A percentile compares a stretch with the other conserved stretches of the same genome.
phyloP scores from a whole-genome alignment of 106 monocot genomes.

The Narthecium ossifragum region DNA sequence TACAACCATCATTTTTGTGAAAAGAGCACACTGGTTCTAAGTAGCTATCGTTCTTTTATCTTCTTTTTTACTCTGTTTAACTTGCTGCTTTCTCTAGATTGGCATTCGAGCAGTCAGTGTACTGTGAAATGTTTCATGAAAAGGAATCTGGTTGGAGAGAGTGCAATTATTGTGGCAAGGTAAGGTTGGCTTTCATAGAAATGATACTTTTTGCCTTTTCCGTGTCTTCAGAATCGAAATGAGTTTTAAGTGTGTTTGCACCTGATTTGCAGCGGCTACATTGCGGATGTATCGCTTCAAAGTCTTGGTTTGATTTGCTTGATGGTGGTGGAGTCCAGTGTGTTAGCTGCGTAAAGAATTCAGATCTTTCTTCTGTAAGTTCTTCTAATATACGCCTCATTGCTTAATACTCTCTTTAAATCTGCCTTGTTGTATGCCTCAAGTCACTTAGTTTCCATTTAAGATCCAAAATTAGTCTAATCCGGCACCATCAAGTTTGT shows the following conservation, averaged over 20 bases:
- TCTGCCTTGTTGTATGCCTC: too few relatives aligned
- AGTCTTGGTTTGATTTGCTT: conserved; percentile 62
- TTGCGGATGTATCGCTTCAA: conserved; percentile 94
- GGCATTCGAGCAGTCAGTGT: conserved; percentile 70
- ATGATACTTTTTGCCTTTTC: not conserved
- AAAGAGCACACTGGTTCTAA: not conserved
- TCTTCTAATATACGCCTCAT: conserved; percentile 3
- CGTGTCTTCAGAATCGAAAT: not conserved
- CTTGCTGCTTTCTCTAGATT: conserved; percentile 29
- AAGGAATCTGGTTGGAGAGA: conserved; percentile 96
- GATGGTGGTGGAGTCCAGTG: conserved; percentile 91
- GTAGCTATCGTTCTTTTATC: not conserved
- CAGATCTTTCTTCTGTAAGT: conserved; percentile 57
- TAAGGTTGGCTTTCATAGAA: conserved; percentile 10
- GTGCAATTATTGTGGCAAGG: conserved; percentile 85
- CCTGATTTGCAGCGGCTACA: conserved; percentile 69
- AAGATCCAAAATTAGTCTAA: too few relatives aligned
- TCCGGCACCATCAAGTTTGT: too few relatives aligned
- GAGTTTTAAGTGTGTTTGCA: too few relatives aligned
- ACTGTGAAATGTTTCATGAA: conserved; percentile 76
- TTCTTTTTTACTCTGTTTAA: not conserved
- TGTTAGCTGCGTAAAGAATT: conserved; percentile 57
- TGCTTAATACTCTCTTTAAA: too few relatives aligned
- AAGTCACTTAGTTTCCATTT: too few relatives aligned
- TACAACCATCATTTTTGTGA: not conserved